These are phyloP conservation scores for Fusarium keratoplasticum DNA, from an alignment of 2,329 filamentous ascomycete genomes.

Conservation along the genomic window DNA sequence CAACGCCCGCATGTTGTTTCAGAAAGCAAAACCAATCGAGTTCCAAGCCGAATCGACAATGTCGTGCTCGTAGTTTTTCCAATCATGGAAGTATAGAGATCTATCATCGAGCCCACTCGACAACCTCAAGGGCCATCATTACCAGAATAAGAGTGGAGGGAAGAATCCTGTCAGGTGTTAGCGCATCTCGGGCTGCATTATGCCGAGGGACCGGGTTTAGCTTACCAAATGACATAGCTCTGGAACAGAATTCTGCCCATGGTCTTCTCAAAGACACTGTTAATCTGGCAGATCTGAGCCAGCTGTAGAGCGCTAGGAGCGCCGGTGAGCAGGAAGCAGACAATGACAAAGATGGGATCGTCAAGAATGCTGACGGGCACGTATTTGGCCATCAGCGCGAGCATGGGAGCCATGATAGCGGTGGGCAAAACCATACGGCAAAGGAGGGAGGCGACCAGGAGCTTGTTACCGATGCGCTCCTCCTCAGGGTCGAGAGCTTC, in stretches of 20 bases:
- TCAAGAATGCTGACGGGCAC: slow-evolving; percentile 93
- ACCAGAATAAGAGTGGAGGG: slow-evolving; percentile 92
- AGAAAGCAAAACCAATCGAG: not conserved
- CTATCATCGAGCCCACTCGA: slow-evolving; percentile 79
- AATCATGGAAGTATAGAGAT: not conserved
- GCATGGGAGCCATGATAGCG: slow-evolving; percentile 88
- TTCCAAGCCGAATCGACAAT: not conserved
- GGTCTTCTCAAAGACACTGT: slow-evolving; percentile 92
- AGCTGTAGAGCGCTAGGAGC: slow-evolving; percentile 94
- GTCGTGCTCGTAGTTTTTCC: not conserved
- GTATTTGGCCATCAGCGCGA: slow-evolving; percentile 90
- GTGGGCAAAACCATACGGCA: slow-evolving; percentile 94
- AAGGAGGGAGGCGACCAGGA: slow-evolving; percentile 86
- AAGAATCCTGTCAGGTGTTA: slow-evolving; percentile 75
- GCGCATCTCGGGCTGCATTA: slow-evolving; percentile 24
- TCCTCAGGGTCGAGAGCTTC: slow-evolving; percentile 77
- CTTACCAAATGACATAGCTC: slow-evolving; percentile 86
- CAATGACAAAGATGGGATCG: slow-evolving; percentile 97
- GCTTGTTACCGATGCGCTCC: slow-evolving; percentile 73
- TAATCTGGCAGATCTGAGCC: slow-evolving; percentile 98
- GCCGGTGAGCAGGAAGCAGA: slow-evolving; percentile 95
- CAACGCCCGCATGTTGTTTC: slow-evolving; percentile 17
- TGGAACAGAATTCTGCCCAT: slow-evolving; percentile 96
- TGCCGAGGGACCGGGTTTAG: slow-evolving; percentile 40
- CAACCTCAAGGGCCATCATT: slow-evolving; percentile 89